These are phyloP conservation scores for Trifolium subterraneum DNA, from an alignment of 306 rosid genomes.

Conservation along the genomic window DNA sequence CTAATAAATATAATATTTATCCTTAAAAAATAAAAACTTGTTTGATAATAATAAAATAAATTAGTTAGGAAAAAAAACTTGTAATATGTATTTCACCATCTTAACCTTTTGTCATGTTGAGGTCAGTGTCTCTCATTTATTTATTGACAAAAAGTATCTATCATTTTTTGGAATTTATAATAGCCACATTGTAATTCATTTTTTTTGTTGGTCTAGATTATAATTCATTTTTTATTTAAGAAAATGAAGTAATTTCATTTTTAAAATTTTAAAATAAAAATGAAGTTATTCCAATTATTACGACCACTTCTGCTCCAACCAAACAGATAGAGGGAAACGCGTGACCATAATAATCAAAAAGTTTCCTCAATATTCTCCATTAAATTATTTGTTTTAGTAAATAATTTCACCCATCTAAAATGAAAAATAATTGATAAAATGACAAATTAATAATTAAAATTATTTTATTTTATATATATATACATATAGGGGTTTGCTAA, in stretches of 20 bases:
- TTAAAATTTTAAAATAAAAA: not conserved
- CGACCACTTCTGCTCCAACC: not conserved
- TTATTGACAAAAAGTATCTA: not conserved
- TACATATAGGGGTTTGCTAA: no score
- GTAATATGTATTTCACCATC: no score
- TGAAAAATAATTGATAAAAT: no score
- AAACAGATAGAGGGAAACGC: not conserved
- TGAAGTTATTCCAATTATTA: constrained; percentile 9
- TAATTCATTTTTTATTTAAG: not conserved
- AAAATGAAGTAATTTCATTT: not conserved
- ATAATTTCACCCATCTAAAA: no score
- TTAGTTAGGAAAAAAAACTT: no score
- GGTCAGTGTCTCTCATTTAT: constrained; percentile 7
- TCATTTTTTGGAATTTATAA: not conserved
- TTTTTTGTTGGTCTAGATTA: no score
- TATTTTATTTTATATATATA: no score
- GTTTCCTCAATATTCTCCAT: not conserved
- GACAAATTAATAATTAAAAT: no score
- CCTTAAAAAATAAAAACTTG: no score
- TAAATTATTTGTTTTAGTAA: not conserved
- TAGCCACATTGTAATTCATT: constrained; percentile 5
- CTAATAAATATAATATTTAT: no score
- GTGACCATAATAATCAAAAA: constrained; percentile 35
- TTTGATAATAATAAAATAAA: no score
- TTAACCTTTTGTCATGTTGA: not conserved